These are phyloP conservation scores for Boletus mariae DNA, from an alignment of 1,284 basidiomycete genomes.

Conservation along the genomic window DNA sequence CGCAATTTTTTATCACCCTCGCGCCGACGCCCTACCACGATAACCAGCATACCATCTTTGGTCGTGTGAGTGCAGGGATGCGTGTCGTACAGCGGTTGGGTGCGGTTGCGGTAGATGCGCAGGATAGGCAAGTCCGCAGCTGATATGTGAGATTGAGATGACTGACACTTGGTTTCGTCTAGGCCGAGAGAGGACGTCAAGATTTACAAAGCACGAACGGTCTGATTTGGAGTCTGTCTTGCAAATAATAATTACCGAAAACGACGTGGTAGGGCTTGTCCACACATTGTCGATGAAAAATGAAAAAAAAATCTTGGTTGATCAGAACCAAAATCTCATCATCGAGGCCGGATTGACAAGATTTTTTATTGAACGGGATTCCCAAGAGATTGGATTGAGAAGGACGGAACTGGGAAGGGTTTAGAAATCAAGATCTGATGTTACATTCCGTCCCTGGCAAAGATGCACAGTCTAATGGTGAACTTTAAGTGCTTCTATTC, in stretches of 20 bases:
- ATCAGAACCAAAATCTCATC: neutral
- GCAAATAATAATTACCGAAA: too few species aligned
- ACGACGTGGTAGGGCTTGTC: neutral
- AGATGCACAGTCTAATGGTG: too few species aligned
- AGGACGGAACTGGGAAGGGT: too few species aligned
- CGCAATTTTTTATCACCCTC: conserved; percentile 90
- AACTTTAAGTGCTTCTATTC: too few species aligned
- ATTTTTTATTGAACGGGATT: too few species aligned
- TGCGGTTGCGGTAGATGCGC: conserved; percentile 72
- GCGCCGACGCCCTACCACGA: conserved; percentile 89
- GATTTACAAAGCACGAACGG: conserved; percentile 65
- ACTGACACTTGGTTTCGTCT: neutral
- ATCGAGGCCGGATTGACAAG: too few species aligned
- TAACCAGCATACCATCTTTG: conserved; percentile 94
- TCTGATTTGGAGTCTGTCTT: conserved; percentile 7
- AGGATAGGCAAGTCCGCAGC: conserved; percentile 59
- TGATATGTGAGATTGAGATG: neutral
- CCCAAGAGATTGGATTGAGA: too few species aligned
- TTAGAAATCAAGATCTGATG: too few species aligned
- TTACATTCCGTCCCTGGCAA: too few species aligned
- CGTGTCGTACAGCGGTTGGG: conserved; percentile 80
- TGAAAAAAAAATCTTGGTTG: neutral
- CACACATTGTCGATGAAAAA: neutral
- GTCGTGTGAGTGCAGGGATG: conserved; percentile 84
- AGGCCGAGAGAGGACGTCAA: conserved; percentile 81